These are phyloP conservation scores for Taxillus chinensis DNA, from an alignment of 164 flowering plant genomes.

Conservation along the genomic window DNA sequence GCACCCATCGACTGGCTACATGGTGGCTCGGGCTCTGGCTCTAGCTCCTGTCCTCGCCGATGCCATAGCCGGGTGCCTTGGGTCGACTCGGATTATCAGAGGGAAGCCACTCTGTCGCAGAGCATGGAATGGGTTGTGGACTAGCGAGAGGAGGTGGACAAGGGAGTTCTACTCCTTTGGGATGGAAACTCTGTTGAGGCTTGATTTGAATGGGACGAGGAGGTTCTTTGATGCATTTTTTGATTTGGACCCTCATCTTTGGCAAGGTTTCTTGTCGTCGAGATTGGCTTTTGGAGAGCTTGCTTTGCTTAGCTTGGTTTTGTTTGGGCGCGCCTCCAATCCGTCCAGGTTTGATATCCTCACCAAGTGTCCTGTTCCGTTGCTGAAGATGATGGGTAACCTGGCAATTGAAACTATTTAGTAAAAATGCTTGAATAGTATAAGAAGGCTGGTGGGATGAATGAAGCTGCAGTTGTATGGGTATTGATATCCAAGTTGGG, in stretches of 20 bases:
- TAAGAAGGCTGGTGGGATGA: too few relatives aligned
- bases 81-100: conserved; percentile 68
- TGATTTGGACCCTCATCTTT: conserved; percentile 48
- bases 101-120: conserved; percentile 36
- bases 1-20: conserved; percentile 71
- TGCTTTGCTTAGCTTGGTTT: conserved; percentile 30
- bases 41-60: conserved; percentile 37
- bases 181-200: conserved; percentile 70
- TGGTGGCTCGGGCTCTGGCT: conserved; percentile 46
- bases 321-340: conserved; percentile 49
- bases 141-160: conserved; percentile 25
- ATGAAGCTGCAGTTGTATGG: too few relatives aligned
- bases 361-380: conserved; percentile 60
- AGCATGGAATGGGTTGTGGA: conserved; percentile 69
- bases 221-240: conserved; percentile 75
- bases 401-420: conserved; percentile 37
- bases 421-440: not conserved
- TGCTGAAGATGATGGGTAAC: conserved; percentile 49
- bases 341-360: conserved; percentile 47
- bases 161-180: conserved; percentile 67
- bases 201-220: conserved; percentile 58
- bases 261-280: conserved; percentile 64
- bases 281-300: conserved; percentile 43
- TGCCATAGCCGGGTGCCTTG: conserved; percentile 55
- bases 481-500: too few relatives aligned